Evolutionary conservation across 1,139 yeast genomes (phyloP).

Genomic region (Taphrina populina): DNA sequence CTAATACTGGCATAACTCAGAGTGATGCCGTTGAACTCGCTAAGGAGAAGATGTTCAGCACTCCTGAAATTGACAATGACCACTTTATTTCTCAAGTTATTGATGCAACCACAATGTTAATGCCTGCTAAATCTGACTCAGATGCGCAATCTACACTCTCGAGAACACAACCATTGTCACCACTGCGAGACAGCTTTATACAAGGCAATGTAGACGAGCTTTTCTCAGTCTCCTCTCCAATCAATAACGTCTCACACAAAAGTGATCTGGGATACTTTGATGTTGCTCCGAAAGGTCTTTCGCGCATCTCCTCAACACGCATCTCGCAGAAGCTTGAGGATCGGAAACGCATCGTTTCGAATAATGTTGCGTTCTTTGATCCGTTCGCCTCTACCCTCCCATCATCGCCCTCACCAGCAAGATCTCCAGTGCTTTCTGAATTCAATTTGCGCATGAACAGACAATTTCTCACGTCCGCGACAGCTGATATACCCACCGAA

Average conservation of each 20-base stretch:
- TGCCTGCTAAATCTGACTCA: background rate
- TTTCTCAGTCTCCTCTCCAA: background rate
- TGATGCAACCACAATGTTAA: background rate
- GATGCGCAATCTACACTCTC: background rate
- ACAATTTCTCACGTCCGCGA: too few relatives aligned
- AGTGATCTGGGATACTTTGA: background rate
- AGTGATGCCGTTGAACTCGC: conserved; percentile 13
- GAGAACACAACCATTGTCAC: background rate
- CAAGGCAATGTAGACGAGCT: background rate
- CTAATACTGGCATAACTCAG: conserved; percentile 7
- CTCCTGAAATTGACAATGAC: background rate
- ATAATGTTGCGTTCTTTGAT: conserved; percentile 24
- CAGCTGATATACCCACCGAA: background rate
- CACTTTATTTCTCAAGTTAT: conserved; percentile 9
- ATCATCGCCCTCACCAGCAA: background rate
- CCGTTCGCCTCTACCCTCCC: conserved; percentile 10
- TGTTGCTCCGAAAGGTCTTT: background rate
- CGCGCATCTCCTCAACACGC: background rate
- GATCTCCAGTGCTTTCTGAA: too few relatives aligned
- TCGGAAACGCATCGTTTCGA: conserved; percentile 12
- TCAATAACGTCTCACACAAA: background rate
- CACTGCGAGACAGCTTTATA: background rate
- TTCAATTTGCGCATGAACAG: too few relatives aligned
- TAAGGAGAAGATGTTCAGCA: background rate
- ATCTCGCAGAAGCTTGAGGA: background rate